Evolutionary conservation across 371 early-diverging fungal species (phyloP).

Genomic region (Lichtheimia corymbifera): DNA sequence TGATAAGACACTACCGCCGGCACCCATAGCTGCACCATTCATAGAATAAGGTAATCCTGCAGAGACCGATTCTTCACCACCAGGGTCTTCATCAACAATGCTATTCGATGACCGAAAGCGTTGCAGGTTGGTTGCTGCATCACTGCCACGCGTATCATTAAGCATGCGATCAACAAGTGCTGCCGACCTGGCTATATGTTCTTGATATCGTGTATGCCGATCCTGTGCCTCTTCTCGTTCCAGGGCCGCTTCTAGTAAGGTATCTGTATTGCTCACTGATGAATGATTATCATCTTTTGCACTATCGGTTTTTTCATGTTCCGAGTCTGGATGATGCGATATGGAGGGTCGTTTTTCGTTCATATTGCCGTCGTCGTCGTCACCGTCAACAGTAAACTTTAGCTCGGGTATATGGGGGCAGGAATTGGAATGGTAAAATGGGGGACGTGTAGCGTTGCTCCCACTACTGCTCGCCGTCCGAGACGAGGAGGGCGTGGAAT

Average conservation of each 20-base stretch:
- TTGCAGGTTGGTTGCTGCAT: slow-evolving; percentile 11
- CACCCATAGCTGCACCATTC: background rate
- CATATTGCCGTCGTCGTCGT: background rate
- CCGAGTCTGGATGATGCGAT: background rate
- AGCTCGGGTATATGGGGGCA: background rate
- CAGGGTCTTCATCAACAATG: slow-evolving; percentile 2
- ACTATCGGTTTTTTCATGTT: background rate
- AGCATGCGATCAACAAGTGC: slow-evolving; percentile 43
- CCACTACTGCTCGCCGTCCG: too few species aligned
- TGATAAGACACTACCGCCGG: slow-evolving; percentile 38
- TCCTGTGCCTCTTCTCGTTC: slow-evolving; percentile 39
- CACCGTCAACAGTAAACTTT: background rate
- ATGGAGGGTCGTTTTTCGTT: background rate
- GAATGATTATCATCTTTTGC: background rate
- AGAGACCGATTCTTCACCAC: slow-evolving; percentile 2
- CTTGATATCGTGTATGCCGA: slow-evolving; percentile 43
- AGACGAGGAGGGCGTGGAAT: too few species aligned
- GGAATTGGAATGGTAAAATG: background rate
- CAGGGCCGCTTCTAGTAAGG: slow-evolving; percentile 45
- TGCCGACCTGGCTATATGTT: slow-evolving; percentile 45
- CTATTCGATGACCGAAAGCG: slow-evolving; percentile 5
- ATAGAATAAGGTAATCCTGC: background rate
- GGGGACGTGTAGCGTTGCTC: background rate
- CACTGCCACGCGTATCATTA: slow-evolving; percentile 12
- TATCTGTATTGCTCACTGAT: slow-evolving; percentile 16